Base-by-base conservation (phyloP, 2,329 filamentous ascomycete genomes). In the Hyphodiscus sp. region DNA sequence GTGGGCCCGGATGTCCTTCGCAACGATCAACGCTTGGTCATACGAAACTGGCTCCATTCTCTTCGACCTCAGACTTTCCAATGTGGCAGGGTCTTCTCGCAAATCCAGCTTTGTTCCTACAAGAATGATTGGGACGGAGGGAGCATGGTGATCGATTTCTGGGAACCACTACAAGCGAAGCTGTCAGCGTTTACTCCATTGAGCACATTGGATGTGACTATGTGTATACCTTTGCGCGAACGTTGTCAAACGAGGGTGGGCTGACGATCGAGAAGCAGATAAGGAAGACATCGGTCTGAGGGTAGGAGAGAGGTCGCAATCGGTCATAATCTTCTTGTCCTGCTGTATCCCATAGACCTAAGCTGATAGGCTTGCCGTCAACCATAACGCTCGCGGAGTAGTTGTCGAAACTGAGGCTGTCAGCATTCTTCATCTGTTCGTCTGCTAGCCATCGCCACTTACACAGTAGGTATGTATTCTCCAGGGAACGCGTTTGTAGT, bases 401-500 rank as follows among this genome's bases (percentile, higher is more conserved):
- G 77, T 99, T 99, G 71, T 97, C 92, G 74, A 97, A 97, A 60
- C 91, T 96, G 63, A 19, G 49, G 45, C 45, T 46, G 61, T 63
- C 61, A 61, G 58, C 50, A 49, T n/a, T 9, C 43, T 30, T 26
- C 45, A 19, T 49, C 23, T 50, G 33, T 19, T 15, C 45, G 20
- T 45, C 49, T 10, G 16, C 30, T 48, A 15, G 48, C 44, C 46
- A 19, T 42, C 15, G 43, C 53, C 44, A 59, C 86, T 73, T 76
- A 94, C 88, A 99, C 94, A 66, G 94, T 99, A 63, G 94, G 94
- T 66, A 99, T 97, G 75, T 99, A 99, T 80, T 99, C 94, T 73
- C 94, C 94, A n/a, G 94, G 94, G 73, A 99, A 99, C 62, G 94
- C 94, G 77, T 97, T 99, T 60, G 94, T 99, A 60, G 94, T 97